Conservation (phyloP, 2,329 filamentous ascomycete species). For the Phialemoniopsis sp. region DNA sequence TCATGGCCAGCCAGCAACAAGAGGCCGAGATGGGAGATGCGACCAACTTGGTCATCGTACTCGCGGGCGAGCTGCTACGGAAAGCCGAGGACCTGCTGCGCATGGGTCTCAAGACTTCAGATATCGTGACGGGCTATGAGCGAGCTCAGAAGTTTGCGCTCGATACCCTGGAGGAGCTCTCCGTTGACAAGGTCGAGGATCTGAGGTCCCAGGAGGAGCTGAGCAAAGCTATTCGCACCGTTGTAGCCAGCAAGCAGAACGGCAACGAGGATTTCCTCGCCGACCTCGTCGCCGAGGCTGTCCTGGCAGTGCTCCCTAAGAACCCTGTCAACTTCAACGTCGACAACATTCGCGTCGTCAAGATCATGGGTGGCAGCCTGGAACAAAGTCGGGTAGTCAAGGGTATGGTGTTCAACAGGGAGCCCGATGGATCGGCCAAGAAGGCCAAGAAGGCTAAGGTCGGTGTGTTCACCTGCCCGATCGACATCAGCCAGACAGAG, state of each 20-base stretch:
- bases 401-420: constrained; percentile 97
- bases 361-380: constrained; percentile 97
- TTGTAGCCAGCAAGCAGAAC: constrained; percentile 94
- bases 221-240: constrained; percentile 91
- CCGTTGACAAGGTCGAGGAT: constrained; percentile 86
- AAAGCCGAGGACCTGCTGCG: constrained; percentile 96
- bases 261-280: constrained; percentile 88
- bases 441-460: constrained; percentile 93
- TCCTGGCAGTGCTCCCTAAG: constrained; percentile 88
- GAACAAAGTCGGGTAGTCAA: constrained; percentile 93
- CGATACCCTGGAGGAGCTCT: constrained; percentile 79
- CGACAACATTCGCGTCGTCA: constrained; percentile 97
- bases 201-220: constrained; percentile 78
- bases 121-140: constrained; percentile 95
- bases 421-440: constrained; percentile 89
- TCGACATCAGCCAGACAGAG: constrained; percentile 94
- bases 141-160: constrained; percentile 87
- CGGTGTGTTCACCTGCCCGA: constrained; percentile 91
- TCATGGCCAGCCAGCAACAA: constrained; percentile 99
- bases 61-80: constrained; percentile 91
- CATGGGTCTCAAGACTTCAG: constrained; percentile 97
- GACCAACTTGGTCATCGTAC: constrained; percentile 93
- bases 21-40: constrained; percentile 99
- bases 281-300: constrained; percentile 78
- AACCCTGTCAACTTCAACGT: constrained; percentile 97